Evolutionary conservation across 768 basidiomycete species (phyloP), one percentile per base, ranked within the genome.

Genomic region (Rhodotorula graminis): DNA sequence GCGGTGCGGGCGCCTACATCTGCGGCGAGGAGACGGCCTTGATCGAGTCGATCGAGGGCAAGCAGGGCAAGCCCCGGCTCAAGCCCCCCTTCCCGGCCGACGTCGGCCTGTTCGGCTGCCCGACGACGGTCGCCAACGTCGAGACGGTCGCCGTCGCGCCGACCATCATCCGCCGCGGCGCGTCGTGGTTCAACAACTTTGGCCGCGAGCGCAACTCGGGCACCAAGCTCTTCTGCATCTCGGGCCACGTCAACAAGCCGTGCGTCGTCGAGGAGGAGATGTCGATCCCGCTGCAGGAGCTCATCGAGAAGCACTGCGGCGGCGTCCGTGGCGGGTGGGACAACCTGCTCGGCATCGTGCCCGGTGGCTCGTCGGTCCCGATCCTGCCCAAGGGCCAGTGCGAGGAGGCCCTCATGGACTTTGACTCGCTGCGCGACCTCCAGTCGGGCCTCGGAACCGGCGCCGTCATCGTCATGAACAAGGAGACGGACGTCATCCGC

Each of bases 1-100:
- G 95, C 67, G 95, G 95, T 27, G 95, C 95, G 3, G 95, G 95
- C 65, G 95, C 95, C 31, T 97, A 99, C 83, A 95, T 99, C 74
- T 99, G 95, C 79, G 95, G 95, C 37, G 95, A 99, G 82, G 95
- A 99, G 82, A 98, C 95, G 0, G 95, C 95, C 7, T 84, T 99
- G 31, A 99, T 99, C 77, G 95, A 99, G 84, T 91, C 89, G 76
- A 82, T 99, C 64, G 95, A 98, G 82, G 95, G 95, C 19, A 99
- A 99, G 82, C 95, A 97, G 82, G 95, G 95, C 37, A 99, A 99
- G 80, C 95, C 95, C 1, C 86, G 95, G 63, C 85, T 99, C 75
- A 99, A 99, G 84, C 95, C 95, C 8, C 95, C 95, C 55, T 99
- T 98, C 88, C 95, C 95, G 8, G 95, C 95, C 66, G 95, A 98